These are phyloP conservation scores for Gossypium schwendimanii DNA, from an alignment of 441 rosid genomes.

Conservation along the genomic window DNA sequence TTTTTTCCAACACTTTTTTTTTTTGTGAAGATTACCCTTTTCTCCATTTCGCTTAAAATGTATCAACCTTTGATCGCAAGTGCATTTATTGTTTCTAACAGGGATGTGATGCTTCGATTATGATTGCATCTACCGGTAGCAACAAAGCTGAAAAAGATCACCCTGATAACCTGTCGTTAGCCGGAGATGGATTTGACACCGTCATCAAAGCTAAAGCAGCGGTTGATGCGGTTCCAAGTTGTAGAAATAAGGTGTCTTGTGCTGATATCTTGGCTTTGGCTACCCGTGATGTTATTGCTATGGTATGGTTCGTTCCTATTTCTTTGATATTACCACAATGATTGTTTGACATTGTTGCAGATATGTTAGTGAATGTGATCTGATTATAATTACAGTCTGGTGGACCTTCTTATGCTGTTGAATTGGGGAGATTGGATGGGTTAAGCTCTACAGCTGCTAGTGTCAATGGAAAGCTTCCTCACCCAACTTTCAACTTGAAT, in stretches of 20 bases:
- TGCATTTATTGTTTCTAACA: conserved; percentile 4
- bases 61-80: not conserved
- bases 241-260: conserved; percentile 76
- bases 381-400: conserved; percentile 41
- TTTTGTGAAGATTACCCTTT: not conserved
- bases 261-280: conserved; percentile 84
- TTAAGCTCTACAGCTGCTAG: conserved; percentile 47
- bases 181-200: conserved; percentile 90
- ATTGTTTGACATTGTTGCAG: not conserved
- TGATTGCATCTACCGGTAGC: conserved; percentile 38
- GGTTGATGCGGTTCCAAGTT: conserved; percentile 41
- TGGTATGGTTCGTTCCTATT: conserved; percentile 33
- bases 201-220: conserved; percentile 78
- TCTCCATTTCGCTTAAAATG: not conserved
- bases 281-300: conserved; percentile 62
- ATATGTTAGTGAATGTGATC: not conserved
- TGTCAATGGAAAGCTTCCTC: conserved; percentile 63
- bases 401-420: conserved; percentile 65
- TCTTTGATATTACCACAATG: not conserved
- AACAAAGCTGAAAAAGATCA: conserved; percentile 85
- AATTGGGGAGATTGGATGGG: conserved; percentile 78
- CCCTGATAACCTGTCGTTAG: conserved; percentile 63
- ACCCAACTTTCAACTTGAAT: conserved; percentile 46
- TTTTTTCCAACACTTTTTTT: not conserved
- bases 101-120: conserved; percentile 88